These are phyloP conservation scores for Cyclocybe aegerita DNA, from an alignment of 768 basidiomycete species.

Conservation along the genomic window DNA sequence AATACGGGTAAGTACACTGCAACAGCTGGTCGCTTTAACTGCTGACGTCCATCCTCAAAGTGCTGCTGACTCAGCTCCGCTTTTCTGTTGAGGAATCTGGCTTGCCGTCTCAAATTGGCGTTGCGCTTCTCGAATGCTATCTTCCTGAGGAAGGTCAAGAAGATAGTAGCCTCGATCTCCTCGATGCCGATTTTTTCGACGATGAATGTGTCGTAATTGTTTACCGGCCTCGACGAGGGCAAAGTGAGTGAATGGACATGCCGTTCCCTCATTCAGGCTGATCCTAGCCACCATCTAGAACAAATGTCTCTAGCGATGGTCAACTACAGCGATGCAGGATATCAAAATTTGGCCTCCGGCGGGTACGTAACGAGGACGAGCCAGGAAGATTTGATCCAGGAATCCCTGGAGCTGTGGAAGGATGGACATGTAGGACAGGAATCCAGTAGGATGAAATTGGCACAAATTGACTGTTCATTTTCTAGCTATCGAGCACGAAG, in stretches of 20 bases:
- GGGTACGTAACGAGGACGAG: conserved; percentile 51
- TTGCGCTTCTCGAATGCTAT: conserved; percentile 57
- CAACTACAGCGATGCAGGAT: conserved; percentile 60
- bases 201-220: conserved; percentile 67
- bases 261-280: conserved; percentile 23
- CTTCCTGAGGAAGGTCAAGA: conserved; percentile 41
- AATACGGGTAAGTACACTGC: conserved; percentile 19
- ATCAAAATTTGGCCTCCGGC: conserved; percentile 48
- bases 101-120: conserved; percentile 40
- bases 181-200: conserved; percentile 81
- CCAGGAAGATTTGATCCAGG: conserved; percentile 67
- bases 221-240: conserved; percentile 46
- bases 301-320: conserved; percentile 61
- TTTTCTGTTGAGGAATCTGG: conserved; percentile 40
- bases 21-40: not conserved
- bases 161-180: conserved; percentile 45
- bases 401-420: conserved; percentile 55
- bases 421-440: conserved; percentile 58
- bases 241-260: conserved; percentile 44
- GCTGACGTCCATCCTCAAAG: conserved; percentile 30
- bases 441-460: conserved; percentile 20
- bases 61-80: conserved; percentile 56
- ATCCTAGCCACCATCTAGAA: conserved; percentile 43
- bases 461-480: conserved; percentile 30
- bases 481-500: conserved; percentile 47